Conservation (phyloP, 805 yeast species). For the Candida nitratophila region DNA sequence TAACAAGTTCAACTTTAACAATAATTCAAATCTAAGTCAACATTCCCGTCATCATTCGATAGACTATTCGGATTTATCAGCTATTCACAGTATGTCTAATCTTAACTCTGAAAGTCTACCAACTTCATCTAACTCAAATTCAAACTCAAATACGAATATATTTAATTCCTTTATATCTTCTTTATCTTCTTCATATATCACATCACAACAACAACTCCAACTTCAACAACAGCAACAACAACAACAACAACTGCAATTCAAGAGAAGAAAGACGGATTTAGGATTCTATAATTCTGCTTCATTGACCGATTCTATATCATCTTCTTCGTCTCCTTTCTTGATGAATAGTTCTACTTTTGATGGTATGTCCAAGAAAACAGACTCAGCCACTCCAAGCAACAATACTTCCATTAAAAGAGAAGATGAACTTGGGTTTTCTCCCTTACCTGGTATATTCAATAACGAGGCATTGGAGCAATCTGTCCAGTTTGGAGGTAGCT, state of each 20-base stretch:
- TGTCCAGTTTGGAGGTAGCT: not conserved
- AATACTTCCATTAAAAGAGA: slow-evolving; percentile 3
- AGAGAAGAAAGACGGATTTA: slow-evolving; percentile 1
- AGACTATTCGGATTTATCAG: slow-evolving; percentile 11
- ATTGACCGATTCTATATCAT: not conserved
- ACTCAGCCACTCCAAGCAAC: not conserved
- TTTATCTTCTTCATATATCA: not conserved
- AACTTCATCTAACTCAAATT: not conserved
- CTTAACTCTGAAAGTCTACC: not conserved
- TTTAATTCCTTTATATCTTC: not conserved
- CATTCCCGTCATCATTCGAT: slow-evolving; percentile 8
- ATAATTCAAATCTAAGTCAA: not conserved
- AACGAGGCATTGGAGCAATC: not conserved
- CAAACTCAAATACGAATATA: not conserved
- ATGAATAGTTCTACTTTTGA: not conserved
- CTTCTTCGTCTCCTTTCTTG: not conserved
- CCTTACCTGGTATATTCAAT: no score
- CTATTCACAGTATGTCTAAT: not conserved
- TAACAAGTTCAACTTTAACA: not conserved
- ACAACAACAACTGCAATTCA: not conserved
- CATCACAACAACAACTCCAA: not conserved
- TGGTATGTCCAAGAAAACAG: slow-evolving; percentile 6
- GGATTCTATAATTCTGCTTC: not conserved
- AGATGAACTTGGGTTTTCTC: slow-evolving; percentile 1
- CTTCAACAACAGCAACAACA: no score